Percentiles rank a stretch among this genome's conserved stretches.
phyloP scores from a whole-genome alignment of 805 yeast genomes.

The Hanseniaspora taiwanica region DNA sequence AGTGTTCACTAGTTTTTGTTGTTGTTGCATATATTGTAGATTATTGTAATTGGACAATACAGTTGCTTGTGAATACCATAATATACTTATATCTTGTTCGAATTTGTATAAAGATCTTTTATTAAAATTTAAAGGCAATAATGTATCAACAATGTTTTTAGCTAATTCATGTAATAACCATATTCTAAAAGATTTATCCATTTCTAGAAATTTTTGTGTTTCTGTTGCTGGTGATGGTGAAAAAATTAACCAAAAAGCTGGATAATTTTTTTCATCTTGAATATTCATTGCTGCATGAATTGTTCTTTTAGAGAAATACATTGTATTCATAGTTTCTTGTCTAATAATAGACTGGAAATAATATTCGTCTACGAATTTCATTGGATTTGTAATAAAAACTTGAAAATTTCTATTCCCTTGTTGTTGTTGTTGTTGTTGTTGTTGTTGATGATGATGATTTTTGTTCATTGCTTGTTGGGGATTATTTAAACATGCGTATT shows the following conservation, averaged over 20 bases:
- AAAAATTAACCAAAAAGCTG: conserved; percentile 6
- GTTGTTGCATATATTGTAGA: neutral
- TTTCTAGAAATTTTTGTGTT: conserved; percentile 2
- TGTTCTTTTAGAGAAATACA: conserved; percentile 5
- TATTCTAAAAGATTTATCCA: conserved; percentile 2
- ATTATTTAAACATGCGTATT: conserved; percentile 54
- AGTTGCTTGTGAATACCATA: neutral
- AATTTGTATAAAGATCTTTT: conserved; percentile 2
- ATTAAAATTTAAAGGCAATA: conserved; percentile 3
- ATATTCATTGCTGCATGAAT: conserved; percentile 8
- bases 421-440: conserved; percentile 5
- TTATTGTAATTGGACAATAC: neutral
- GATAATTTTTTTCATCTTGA: conserved; percentile 5
- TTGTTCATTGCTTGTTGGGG: conserved; percentile 22
- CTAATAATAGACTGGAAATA: conserved; percentile 9
- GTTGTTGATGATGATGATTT: conserved; percentile 1
- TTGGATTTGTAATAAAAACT: conserved; percentile 11
- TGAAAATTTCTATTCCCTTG: conserved; percentile 10
- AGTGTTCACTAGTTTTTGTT: neutral
- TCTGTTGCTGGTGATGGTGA: neutral
- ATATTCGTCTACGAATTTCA: conserved; percentile 14
- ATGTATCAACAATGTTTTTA: neutral
- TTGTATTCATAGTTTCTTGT: conserved; percentile 3
- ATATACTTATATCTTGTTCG: neutral
- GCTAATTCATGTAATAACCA: conserved; percentile 6